These are phyloP conservation scores for Ophiostoma fasciatum DNA, from an alignment of 2,329 filamentous ascomycete species.

Conservation along the genomic window DNA sequence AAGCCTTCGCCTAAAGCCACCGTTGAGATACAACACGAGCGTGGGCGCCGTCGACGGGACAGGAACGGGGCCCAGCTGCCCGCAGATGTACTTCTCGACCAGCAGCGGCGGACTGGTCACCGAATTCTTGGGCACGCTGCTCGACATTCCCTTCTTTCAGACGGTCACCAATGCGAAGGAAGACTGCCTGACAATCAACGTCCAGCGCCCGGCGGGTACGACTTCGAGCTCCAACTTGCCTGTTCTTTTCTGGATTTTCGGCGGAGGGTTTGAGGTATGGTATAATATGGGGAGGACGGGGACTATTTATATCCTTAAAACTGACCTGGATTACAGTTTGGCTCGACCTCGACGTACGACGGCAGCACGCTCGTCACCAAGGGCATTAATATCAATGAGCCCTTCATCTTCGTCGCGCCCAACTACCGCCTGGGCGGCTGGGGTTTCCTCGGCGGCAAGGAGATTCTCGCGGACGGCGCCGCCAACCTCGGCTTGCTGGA, in stretches of 20 bases:
- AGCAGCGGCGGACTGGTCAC: slow-evolving; percentile 27
- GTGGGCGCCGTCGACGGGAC: slow-evolving; percentile 49
- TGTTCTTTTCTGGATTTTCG: slow-evolving; percentile 58
- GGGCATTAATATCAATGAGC: slow-evolving; percentile 36
- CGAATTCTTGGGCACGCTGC: slow-evolving; percentile 31
- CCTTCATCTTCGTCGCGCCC: slow-evolving; percentile 60
- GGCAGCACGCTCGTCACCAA: slow-evolving; percentile 29
- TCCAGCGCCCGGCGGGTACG: slow-evolving; percentile 44
- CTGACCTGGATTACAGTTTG: slow-evolving; percentile 19
- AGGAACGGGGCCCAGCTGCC: slow-evolving; percentile 44
- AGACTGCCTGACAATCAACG: slow-evolving; percentile 48
- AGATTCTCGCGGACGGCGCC: slow-evolving; percentile 51
- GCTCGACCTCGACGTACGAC: slow-evolving; percentile 37
- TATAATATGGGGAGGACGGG: neutral
- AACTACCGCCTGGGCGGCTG: slow-evolving; percentile 67
- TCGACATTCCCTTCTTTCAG: slow-evolving; percentile 44
- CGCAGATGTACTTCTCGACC: slow-evolving; percentile 52
- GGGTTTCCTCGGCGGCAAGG: slow-evolving; percentile 56
- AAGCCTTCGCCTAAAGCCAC: slow-evolving; percentile 51
- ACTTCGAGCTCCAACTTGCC: slow-evolving; percentile 41
- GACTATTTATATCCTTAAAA: neutral
- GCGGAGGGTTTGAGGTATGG: slow-evolving; percentile 43
- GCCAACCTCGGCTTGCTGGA: slow-evolving; percentile 60
- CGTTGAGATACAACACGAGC: slow-evolving; percentile 39
- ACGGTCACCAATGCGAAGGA: slow-evolving; percentile 38